Conservation (phyloP, 352 stramenopile species). For the Phytophthora europaea region DNA sequence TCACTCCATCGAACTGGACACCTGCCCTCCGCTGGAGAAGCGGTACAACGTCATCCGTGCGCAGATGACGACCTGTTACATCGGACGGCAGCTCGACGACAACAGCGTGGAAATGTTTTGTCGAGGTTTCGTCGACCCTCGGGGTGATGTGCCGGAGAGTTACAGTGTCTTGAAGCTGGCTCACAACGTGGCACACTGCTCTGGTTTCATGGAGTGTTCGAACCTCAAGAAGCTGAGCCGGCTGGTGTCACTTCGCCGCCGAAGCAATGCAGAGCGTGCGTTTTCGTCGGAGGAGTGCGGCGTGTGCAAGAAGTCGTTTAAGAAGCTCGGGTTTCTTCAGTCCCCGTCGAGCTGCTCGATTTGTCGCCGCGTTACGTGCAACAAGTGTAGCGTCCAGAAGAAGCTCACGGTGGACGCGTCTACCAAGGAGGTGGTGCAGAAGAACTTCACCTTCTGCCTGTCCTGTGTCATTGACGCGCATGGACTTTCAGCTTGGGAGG, state of each 20-base stretch:
- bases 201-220: conserved; percentile 47
- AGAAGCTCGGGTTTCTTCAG: conserved; percentile 37
- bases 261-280: conserved; percentile 13
- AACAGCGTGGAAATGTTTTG: conserved; percentile 59
- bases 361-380: conserved; percentile 43
- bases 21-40: conserved; percentile 29
- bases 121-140: conserved; percentile 52
- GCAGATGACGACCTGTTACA: conserved; percentile 56
- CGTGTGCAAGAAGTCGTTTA: conserved; percentile 41
- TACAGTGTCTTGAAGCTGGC: conserved; percentile 47
- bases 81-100: conserved; percentile 42
- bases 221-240: conserved; percentile 70
- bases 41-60: conserved; percentile 46
- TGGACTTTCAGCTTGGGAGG: conserved; percentile 48
- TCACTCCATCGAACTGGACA: conserved; percentile 49
- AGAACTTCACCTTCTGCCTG: conserved; percentile 60
- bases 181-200: conserved; percentile 39
- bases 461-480: conserved; percentile 58
- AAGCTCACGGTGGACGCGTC: conserved; percentile 46
- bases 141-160: conserved; percentile 48
- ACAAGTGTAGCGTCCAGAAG: conserved; percentile 61
- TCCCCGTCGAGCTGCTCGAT: conserved; percentile 32
- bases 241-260: conserved; percentile 40
- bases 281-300: conserved; percentile 17
- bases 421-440: conserved; percentile 47